Evolutionary conservation across 768 basidiomycete species (phyloP), one percentile per base, ranked within the genome.

Genomic region (Artomyces pyxidatus): DNA sequence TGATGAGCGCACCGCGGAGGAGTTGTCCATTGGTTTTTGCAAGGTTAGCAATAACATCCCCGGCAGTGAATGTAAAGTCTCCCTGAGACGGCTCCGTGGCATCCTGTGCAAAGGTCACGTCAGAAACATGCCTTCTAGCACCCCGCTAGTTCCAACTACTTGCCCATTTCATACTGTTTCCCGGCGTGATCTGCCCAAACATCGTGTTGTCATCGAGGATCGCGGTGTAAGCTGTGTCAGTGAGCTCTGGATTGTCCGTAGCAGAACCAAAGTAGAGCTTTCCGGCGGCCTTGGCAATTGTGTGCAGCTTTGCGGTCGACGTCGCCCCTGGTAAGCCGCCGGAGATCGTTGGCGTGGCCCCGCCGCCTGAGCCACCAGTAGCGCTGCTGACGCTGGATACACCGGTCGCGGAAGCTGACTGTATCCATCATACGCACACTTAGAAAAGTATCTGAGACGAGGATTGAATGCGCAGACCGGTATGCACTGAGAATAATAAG

Each of bases 71-170:
- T 0, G 71, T 75, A 60, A 76, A 80, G 2, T 57, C 60, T 19
- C 73, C 74, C 19, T 65, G 73, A 3, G 61, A 58, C 2, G 75
- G 76, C 50, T 80, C 77, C 12, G 75, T 78, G 1, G 74, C 72
- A 51, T 76, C 75, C 76, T 78, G 47, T 3, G 32, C n/a, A 11
- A 9, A 21, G 12, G n/a, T 19, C 2, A 10, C 16, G 23, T 26
- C 12, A 37, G 25, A 6, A n/a, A n/a, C n/a, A n/a, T n/a, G n/a
- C n/a, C n/a, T n/a, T n/a, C n/a, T n/a, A n/a, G n/a, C n/a, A n/a
- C n/a, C n/a, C n/a, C n/a, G n/a, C n/a, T n/a, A n/a, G n/a, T n/a
- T n/a, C n/a, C n/a, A 25, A n/a, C 38, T 28, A 26, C 57, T 16
- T 17, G 63, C 71, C 71, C 71, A 72, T 65, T 72, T 72, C 70